A percentile compares a stretch with the other conserved stretches of the same genome.
Evolutionary conservation across 164 flowering plant species (phyloP).

Genomic region (Protea cynaroides): DNA sequence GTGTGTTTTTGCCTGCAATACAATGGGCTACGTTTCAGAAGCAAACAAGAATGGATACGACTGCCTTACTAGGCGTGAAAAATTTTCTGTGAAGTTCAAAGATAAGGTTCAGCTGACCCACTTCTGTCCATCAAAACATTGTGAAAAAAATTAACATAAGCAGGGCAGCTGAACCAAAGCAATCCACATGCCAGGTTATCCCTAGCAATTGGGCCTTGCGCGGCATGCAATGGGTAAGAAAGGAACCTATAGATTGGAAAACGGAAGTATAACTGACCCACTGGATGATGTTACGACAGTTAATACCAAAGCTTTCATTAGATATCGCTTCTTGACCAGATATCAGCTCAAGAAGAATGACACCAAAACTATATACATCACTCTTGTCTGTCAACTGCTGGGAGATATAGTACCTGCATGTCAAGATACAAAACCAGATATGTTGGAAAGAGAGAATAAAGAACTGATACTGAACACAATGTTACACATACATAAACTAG

Average conservation of each 20-base stretch:
- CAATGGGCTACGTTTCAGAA: background rate
- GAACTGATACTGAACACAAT: background rate
- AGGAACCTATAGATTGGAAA: too few species aligned
- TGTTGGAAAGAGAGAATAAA: background rate
- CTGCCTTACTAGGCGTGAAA: too few species aligned
- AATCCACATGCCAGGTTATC: background rate
- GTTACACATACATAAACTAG: too few species aligned
- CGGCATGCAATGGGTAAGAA: too few species aligned
- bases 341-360: slow-evolving; percentile 90
- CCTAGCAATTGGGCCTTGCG: background rate
- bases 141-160: too few species aligned
- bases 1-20: slow-evolving; percentile 74
- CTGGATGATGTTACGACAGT: slow-evolving; percentile 93
- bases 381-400: slow-evolving; percentile 97
- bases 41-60: background rate
- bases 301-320: slow-evolving; percentile 77
- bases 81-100: too few species aligned
- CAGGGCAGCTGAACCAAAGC: background rate
- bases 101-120: too few species aligned
- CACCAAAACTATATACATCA: slow-evolving; percentile 96
- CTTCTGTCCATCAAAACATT: too few species aligned
- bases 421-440: slow-evolving; percentile 1
- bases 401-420: slow-evolving; percentile 81
- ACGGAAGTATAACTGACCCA: slow-evolving; percentile 55
- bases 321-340: slow-evolving; percentile 97